Base-by-base conservation (phyloP, 371 early-diverging fungal species). In the Umbelopsis sp. region DNA sequence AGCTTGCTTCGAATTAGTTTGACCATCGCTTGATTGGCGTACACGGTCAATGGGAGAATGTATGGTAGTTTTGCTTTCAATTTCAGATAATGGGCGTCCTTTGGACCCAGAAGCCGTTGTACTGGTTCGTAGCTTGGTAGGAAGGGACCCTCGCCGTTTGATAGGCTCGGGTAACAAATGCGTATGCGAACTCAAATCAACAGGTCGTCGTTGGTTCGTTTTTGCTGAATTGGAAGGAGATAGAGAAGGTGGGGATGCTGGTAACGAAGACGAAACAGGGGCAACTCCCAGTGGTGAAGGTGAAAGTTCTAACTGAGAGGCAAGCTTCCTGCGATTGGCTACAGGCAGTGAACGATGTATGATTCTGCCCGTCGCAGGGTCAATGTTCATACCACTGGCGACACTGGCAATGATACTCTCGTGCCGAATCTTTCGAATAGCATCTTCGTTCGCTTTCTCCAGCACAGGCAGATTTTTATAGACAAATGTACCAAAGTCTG, bases 401-500 rank as follows among this genome's bases (percentile, higher is more conserved):
- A 65, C 63, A 35, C 35, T 72, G 5, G 72, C 80, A 14, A 76
- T 72, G 25, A 77, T 74, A 12, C 77, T 77, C 20, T 84, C 81
- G 44, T 81, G 80, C n/a, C 89, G 78, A 25, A 92, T 80, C 70
- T 89, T 92, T n/a, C 87, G 77, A 46, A 92, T 89, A 51, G 88
- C 84, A 62, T 94, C 89, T 69, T 91, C 89, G 74, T 97, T 97
- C 20, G 94, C 96, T 70, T 94, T 93, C 68, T 94, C 98, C 4
- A 97, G 83, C 20, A 89, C 85, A 0, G 90, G 89, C 51, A 97
- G 72, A 74, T 97, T 97, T 69, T 95, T 96, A 85, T 93, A 97
- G 4, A 88, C 89, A 81, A 96, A 94, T 5, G 93, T 90, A 18
- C 98, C 98, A 84, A 97, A 97, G 66, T 96, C 94, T 4, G 89